Evolutionary conservation across 169 alveolate species (phyloP), one percentile per base, ranked within the genome.

Genomic region (Babesia ovis): DNA sequence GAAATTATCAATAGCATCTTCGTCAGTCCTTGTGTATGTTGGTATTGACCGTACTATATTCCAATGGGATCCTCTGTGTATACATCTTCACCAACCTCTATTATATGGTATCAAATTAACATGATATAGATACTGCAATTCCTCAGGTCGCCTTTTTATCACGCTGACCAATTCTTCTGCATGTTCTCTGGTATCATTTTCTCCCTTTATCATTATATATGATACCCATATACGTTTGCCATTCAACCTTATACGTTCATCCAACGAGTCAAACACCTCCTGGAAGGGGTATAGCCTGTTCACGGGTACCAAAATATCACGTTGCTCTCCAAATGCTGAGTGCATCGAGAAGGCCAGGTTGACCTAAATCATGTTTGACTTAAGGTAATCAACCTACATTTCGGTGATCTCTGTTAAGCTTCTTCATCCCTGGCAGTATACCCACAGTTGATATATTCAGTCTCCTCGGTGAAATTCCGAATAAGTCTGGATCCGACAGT

Each of bases 141-240:
- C 84, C 16, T 51, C 71, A 22, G 93, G 92, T 45, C 94, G 68
- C 25, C 68, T 67, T 46, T 57, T 45, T 29, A 87, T 87, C 31
- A 87, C 77, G 4, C 61, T 70, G 31, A 81, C 90, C 20, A 87
- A 60, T 43, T 86, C 92, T 50, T 84, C 85, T 37, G 92, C 94
- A 54, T 87, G 93, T 35, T 81, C 94, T 42, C 43, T 54, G 0
- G 90, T 69, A 50, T 90, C 94, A 39, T 83, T 86, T 31, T 70
- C 56, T 56, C 95, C 95, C 58, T 90, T 87, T 51, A 92, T 70
- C 64, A 92, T 81, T 37, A 91, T 59, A 59, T 92, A 92, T 23
- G 94, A 84, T 41, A 92, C 81, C 95, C 96, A 92, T 16, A 92
- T 90, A 9, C 96, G 84, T 43, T 93, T 85, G 2, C 94, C 92